These are phyloP conservation scores for Thelonectria rubi DNA, from an alignment of 2,329 filamentous ascomycete species.

Conservation along the genomic window DNA sequence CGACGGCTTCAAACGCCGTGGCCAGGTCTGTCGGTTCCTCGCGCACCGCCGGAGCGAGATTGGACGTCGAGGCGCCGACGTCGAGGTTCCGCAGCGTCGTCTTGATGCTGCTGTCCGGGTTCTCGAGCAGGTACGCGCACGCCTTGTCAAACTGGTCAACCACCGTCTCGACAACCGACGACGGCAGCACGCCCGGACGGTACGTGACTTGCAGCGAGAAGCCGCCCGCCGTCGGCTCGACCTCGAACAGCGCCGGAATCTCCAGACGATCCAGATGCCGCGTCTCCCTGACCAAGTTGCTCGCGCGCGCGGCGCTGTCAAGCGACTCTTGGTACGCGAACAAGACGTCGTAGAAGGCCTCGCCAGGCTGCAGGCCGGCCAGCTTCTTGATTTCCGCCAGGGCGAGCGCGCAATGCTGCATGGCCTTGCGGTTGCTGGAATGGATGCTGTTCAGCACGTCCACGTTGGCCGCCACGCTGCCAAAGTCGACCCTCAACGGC, in stretches of 20 bases:
- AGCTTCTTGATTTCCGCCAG: conserved; percentile 75
- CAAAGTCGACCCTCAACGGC: conserved; percentile 73
- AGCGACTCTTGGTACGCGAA: conserved; percentile 87
- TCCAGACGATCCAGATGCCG: conserved; percentile 77
- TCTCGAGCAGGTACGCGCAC: conserved; percentile 43
- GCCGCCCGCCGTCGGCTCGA: conserved; percentile 66
- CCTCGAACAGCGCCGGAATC: conserved; percentile 78
- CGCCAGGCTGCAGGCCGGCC: conserved; percentile 62
- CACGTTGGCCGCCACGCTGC: conserved; percentile 57
- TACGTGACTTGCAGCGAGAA: conserved; percentile 59
- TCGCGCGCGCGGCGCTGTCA: conserved; percentile 44
- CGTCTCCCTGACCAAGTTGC: conserved; percentile 59
- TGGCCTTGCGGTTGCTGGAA: conserved; percentile 68
- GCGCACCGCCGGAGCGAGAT: conserved; percentile 49
- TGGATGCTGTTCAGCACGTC: conserved; percentile 74
- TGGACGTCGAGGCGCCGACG: conserved; percentile 58
- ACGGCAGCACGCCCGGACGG: conserved; percentile 59
- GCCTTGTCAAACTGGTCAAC: conserved; percentile 69
- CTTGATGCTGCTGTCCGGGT: conserved; percentile 35
- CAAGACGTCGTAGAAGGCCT: conserved; percentile 76
- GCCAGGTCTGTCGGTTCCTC: conserved; percentile 56
- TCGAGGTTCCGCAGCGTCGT: conserved; percentile 39
- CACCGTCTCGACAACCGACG: conserved; percentile 64
- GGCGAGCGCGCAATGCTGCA: conserved; percentile 71
- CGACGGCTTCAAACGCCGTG: conserved; percentile 63